phyloP scores from a whole-genome alignment of 305 asterid species.

The Fraxinus angustifolia region DNA sequence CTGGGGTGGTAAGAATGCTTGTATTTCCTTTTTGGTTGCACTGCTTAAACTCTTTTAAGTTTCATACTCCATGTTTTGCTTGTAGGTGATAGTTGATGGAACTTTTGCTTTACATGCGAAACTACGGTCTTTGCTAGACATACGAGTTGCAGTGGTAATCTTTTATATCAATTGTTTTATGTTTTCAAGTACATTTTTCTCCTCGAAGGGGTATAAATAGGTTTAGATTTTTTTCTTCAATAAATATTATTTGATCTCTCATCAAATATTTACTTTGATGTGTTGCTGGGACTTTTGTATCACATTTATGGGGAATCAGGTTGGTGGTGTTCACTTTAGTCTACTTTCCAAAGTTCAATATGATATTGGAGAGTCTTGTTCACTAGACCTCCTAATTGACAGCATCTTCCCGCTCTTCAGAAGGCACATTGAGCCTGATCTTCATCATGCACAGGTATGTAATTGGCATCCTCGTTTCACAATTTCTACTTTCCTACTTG shows the following conservation, averaged over 20 bases:
- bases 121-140: slow-evolving; percentile 93
- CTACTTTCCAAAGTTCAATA: slow-evolving; percentile 97
- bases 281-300: slow-evolving; percentile 22
- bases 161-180: background rate
- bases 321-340: slow-evolving; percentile 98
- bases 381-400: slow-evolving; percentile 92
- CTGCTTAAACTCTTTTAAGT: slow-evolving; percentile 9
- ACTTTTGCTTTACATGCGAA: slow-evolving; percentile 87
- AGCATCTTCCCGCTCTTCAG: slow-evolving; percentile 97
- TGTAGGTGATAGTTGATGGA: slow-evolving; percentile 92
- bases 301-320: slow-evolving; percentile 51
- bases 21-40: slow-evolving; percentile 3
- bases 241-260: background rate
- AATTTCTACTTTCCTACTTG: slow-evolving; percentile 24
- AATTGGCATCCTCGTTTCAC: slow-evolving; percentile 24
- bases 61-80: slow-evolving; percentile 21
- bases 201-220: background rate
- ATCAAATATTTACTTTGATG: slow-evolving; percentile 14
- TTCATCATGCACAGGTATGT: slow-evolving; percentile 97
- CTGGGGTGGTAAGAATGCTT: slow-evolving; percentile 78
- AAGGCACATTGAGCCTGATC: slow-evolving; percentile 96
- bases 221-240: background rate
- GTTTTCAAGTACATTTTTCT: slow-evolving; percentile 9
- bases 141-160: slow-evolving; percentile 97
- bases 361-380: slow-evolving; percentile 95